Evolutionary conservation across 2,329 filamentous ascomycete genomes (phyloP), one percentile per base, ranked within the genome.

Genomic region (Fusarium duplospermum): DNA sequence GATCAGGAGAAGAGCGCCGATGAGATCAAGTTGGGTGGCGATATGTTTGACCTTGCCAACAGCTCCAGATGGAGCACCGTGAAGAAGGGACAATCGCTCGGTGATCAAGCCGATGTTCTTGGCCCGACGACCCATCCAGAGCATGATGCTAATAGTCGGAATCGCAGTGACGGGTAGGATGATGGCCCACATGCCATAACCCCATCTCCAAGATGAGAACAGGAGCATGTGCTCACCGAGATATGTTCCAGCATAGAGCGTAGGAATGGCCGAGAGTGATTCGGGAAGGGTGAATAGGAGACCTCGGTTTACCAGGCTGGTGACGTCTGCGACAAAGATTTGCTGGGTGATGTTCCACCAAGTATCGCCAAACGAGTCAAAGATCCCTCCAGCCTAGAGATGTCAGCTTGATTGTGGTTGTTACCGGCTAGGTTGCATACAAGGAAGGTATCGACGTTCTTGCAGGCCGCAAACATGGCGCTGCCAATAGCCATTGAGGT

Each of bases 281-380:
- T 75, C 73, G 8, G 73, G 73, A 0, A 75, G 59, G 0, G 73
- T 73, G 18, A 75, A 73, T 0, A 75, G 40, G 2, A 75, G 70
- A 9, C 72, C 73, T 14, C 73, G 56, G 18, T 75, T 75, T 2
- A 75, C 73, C 2, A 75, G 70, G 31, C 67, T 64, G 0, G 73
- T 75, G 0, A 75, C 66, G 8, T 75, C 73, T 0, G 73, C 73
- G n/a, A 75, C 63, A 27, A 75, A 75, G 7, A 75, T 74, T 14
- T 75, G 73, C 4, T 75, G 73, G 0, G 72, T 60, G 1, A 75
- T 75, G 42, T 75, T 75, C 72, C 72, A 75, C 18, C 72, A 70
- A 2, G 72, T 64, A 31, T 75, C 72, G 0, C 73, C 73, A 0
- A 75, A 62, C 0, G 69, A 69, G 27, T 75, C 73, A 3, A 75